phyloP scores from a whole-genome alignment of 2,329 filamentous ascomycete genomes.

The Cladosporium sp. region DNA sequence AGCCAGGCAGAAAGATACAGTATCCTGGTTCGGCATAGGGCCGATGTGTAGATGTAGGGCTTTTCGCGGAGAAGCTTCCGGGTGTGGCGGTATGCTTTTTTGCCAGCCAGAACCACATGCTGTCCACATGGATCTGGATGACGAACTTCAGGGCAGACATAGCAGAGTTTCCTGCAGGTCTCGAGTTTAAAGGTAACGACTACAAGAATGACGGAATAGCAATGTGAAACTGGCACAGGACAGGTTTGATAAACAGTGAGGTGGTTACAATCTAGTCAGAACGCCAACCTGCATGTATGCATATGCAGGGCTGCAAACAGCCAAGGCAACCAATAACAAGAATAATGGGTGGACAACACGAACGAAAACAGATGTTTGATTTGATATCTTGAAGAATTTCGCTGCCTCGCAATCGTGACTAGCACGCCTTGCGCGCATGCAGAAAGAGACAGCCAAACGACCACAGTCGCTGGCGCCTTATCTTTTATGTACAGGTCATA shows the following conservation, averaged over 20 bases:
- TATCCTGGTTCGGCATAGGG: conserved; percentile 4
- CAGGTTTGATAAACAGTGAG: neutral
- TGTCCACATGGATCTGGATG: neutral
- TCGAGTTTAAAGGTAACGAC: neutral
- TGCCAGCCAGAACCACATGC: neutral
- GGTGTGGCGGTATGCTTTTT: conserved; percentile 10
- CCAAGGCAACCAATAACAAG: neutral
- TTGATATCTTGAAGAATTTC: conserved; percentile 5
- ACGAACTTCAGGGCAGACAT: neutral
- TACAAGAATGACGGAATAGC: neutral
- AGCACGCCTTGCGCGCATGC: conserved; percentile 3
- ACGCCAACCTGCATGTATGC: neutral
- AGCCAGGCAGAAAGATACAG: neutral
- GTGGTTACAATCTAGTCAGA: neutral
- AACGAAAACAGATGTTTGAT: conserved; percentile 13
- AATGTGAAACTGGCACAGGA: neutral
- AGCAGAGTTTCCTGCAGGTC: neutral
- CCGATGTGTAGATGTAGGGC: neutral
- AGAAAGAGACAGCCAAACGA: neutral
- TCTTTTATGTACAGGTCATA: conserved; percentile 13
- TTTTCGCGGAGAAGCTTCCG: conserved; percentile 9
- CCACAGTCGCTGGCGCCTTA: neutral
- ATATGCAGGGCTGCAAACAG: neutral
- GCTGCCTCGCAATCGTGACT: conserved; percentile 10
- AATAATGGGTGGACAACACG: neutral